A percentile compares a stretch with the other conserved stretches of the same genome.
Evolutionary conservation across 2,329 filamentous ascomycete species (phyloP).

Genomic region (Elsinoe batatas): DNA sequence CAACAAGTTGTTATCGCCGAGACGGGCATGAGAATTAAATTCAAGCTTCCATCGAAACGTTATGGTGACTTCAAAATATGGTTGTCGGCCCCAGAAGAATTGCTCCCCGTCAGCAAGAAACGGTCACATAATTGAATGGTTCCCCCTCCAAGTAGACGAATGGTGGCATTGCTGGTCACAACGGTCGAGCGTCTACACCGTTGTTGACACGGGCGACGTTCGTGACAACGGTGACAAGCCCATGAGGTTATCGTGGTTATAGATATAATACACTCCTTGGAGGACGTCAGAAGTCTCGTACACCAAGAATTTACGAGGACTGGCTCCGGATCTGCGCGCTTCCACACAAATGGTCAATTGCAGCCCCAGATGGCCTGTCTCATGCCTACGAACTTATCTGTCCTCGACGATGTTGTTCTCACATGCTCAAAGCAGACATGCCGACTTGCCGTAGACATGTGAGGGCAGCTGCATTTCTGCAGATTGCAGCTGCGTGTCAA

Average conservation of each 20-base stretch:
- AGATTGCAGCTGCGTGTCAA: not conserved
- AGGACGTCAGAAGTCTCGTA: constrained; percentile 11
- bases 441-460: constrained; percentile 3
- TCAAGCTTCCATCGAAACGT: too few species aligned
- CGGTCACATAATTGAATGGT: too few species aligned
- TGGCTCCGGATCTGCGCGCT: constrained; percentile 1
- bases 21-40: not conserved
- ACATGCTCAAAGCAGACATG: not conserved
- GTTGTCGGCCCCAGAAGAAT: not conserved
- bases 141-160: too few species aligned
- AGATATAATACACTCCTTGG: not conserved
- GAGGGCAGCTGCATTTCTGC: not conserved
- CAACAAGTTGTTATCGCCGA: not conserved
- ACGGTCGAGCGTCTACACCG: not conserved
- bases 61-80: not conserved
- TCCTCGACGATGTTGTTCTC: not conserved
- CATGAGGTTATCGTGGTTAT: constrained; percentile 5
- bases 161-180: not conserved
- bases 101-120: not conserved
- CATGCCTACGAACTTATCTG: not conserved
- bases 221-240: not conserved
- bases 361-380: not conserved
- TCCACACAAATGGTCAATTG: not conserved
- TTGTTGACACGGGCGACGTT: not conserved
- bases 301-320: not conserved